Evolutionary conservation across 441 rosid species (phyloP), one percentile per base, ranked within the genome.

Genomic region (Melastoma candidum): DNA sequence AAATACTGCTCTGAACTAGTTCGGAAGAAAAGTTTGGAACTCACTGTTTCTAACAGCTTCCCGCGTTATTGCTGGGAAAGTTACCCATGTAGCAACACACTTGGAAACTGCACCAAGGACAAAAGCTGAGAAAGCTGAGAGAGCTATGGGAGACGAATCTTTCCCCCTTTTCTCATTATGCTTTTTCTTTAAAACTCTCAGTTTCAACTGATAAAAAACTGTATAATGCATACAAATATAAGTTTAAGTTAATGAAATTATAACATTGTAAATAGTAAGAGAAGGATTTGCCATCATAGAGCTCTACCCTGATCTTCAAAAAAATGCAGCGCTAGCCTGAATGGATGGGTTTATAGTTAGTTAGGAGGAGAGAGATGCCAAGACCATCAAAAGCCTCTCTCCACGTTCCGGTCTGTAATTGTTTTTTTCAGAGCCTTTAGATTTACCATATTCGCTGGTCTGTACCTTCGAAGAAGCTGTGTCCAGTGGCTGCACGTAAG

Each of bases 401-500:
- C 95, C 87, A 77, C 9, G 82, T 53, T 53, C 22, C 79, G 68
- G 53, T 84, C 95, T 0, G 84, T 74, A 48, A 92, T 74, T 7
- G 89, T 83, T 68, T 83, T 68, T 67, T 68, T 90, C 88, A 76
- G 56, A 92, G 81, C 96, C 94, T 73, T 74, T 79, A 13, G 95
- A 82, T 60, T 85, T 85, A 46, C 94, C 97, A 71, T 80, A 85
- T 58, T 69, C 85, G 58, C 94, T 77, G 27, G 95, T 92, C 69
- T 92, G 98, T 95, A 92, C 87, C 74, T 75, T 77, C 25, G 95
- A 84, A 17, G 98, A 78, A 48, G 90, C 95, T 58, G 93, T 85
- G 63, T 92, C 98, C 71, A 92, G 57, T 3, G 98, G 98, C 98
- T 92, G 79, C 59, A 59, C 26, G 36, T 0, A 29, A 29, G 1